Base-by-base conservation (phyloP, 331 rosid species). In the Rosa hybrid region DNA sequence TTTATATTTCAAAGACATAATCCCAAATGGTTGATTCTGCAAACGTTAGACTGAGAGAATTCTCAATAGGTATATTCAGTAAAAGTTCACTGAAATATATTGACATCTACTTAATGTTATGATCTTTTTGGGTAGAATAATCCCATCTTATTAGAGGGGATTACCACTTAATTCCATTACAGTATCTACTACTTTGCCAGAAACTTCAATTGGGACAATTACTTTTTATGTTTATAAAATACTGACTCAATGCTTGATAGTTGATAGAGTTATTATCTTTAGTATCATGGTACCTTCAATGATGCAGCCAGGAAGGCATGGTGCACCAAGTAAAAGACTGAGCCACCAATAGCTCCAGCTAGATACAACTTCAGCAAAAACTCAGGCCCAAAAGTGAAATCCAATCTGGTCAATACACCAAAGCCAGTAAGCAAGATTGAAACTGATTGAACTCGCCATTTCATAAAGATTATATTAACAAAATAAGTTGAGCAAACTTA, bases 301-400 rank as follows among this genome's bases (percentile, higher is more conserved):
- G 89, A 84, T 12, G 88, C 85, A 44, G 97, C 91, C 89, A 90
- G 65, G 77, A 71, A 87, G 74, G 91, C 83, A 80, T 90, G 86
- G 68, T 92, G 92, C 49, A 75, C 81, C 75, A 92, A 86, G 86
- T 78, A 92, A 90, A 90, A 90, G 51, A 88, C 77, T 30, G 95
- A 89, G 75, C 97, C 98, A 77, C 89, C 97, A 64, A 92, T 12
- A 68, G 94, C 98, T 76, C 97, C 98, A 20, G 92, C 92, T 80
- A 91, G 82, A 87, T 94, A 94, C 88, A 92, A 79, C 89, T 82
- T 91, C 77, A 94, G 91, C 89, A 94, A 80, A 84, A 85, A 89
- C 16, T 88, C 91, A 68, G 92, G 78, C 80, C 98, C 94, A 38
- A 94, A 91, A 79, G 17, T 70, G 30, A 49, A 82, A 80, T 82